A percentile compares a stretch with the other conserved stretches of the same genome.
Conservation (phyloP, 1,139 yeast species). For the Diutina siamensis region DNA sequence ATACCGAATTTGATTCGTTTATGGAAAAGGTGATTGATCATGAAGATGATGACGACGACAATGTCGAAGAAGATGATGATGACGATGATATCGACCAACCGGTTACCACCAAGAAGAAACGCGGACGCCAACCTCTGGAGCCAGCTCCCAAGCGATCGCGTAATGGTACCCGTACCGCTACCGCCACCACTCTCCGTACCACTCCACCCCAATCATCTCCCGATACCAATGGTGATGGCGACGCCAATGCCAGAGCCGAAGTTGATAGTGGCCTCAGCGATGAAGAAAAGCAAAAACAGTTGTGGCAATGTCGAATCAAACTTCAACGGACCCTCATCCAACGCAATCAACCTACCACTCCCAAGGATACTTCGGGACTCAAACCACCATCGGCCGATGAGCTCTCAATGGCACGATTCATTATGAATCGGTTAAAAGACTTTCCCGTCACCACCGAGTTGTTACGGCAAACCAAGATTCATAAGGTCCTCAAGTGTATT, state of each 20-base stretch:
- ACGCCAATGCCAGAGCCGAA: slow-evolving; percentile 7
- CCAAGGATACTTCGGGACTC: slow-evolving; percentile 21
- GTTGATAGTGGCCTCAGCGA: slow-evolving; percentile 8
- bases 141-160: not conserved
- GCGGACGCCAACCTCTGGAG: slow-evolving; percentile 5
- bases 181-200: not conserved
- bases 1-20: slow-evolving; percentile 27
- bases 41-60: slow-evolving; percentile 13
- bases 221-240: not conserved
- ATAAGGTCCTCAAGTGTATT: slow-evolving; percentile 42
- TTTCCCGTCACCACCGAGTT: slow-evolving; percentile 45
- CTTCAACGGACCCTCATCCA: slow-evolving; percentile 35
- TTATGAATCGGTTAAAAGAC: slow-evolving; percentile 38
- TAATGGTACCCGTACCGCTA: not conserved
- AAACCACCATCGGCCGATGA: slow-evolving; percentile 42
- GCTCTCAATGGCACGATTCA: slow-evolving; percentile 39
- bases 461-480: slow-evolving; percentile 40
- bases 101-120: slow-evolving; percentile 4
- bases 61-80: slow-evolving; percentile 19
- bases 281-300: slow-evolving; percentile 32
- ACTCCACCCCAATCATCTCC: not conserved
- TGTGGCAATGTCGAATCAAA: slow-evolving; percentile 37
- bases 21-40: slow-evolving; percentile 19
- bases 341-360: slow-evolving; percentile 29
- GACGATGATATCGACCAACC: slow-evolving; percentile 14